phyloP scores from a whole-genome alignment of 495 filamentous ascomycete genomes.

The Tuber magnatum region DNA sequence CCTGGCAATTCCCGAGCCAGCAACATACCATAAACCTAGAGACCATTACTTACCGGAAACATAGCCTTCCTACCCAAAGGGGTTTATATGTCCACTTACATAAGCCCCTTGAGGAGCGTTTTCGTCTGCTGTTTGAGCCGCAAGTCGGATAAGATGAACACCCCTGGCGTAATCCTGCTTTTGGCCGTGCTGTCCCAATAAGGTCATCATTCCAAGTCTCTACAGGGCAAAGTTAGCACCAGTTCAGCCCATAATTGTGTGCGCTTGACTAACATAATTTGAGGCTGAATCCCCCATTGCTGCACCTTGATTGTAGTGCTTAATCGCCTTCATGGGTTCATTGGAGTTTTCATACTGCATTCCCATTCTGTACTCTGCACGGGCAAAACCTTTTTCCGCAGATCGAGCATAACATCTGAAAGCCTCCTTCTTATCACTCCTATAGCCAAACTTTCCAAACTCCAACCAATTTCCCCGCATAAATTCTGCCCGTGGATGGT shows the following conservation, averaged over 20 bases:
- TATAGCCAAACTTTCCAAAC: slow-evolving; percentile 88
- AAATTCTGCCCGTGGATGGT: slow-evolving; percentile 89
- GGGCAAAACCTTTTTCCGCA: slow-evolving; percentile 83
- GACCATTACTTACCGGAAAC: slow-evolving; percentile 11
- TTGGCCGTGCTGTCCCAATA: slow-evolving; percentile 86
- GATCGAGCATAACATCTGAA: slow-evolving; percentile 76
- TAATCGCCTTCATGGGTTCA: slow-evolving; percentile 79
- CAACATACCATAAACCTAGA: slow-evolving; percentile 87
- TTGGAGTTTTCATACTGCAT: slow-evolving; percentile 96
- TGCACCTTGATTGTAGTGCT: slow-evolving; percentile 77
- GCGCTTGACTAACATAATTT: slow-evolving; percentile 57
- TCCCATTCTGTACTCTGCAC: slow-evolving; percentile 92
- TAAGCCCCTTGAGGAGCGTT: slow-evolving; percentile 97
- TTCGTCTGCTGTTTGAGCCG: slow-evolving; percentile 86
- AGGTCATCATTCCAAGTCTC: slow-evolving; percentile 93
- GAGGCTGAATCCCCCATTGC: slow-evolving; percentile 79
- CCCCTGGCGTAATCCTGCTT: slow-evolving; percentile 70
- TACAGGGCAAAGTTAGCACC: slow-evolving; percentile 40
- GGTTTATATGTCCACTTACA: slow-evolving; percentile 44
- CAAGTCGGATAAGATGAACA: slow-evolving; percentile 69
- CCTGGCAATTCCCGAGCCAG: slow-evolving; percentile 82
- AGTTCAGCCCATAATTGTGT: not conserved
- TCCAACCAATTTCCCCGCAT: slow-evolving; percentile 96
- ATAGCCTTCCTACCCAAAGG: not conserved
- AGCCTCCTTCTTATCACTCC: slow-evolving; percentile 87